A percentile compares a stretch with the other conserved stretches of the same genome.
Evolutionary conservation across 2,329 filamentous ascomycete species (phyloP).

Genomic region (Exserohilum rostratum): DNA sequence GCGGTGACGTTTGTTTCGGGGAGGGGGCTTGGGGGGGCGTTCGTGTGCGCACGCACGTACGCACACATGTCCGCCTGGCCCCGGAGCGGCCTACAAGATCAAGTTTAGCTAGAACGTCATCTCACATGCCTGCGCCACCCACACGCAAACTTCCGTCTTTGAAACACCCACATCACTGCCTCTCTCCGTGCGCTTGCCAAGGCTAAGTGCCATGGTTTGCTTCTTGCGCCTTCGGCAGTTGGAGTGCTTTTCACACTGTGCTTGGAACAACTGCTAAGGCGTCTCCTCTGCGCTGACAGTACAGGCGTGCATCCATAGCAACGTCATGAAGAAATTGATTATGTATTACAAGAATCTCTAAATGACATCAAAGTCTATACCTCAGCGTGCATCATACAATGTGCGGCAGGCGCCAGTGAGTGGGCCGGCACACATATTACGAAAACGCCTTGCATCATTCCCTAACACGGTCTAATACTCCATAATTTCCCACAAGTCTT

Average conservation of each 20-base stretch:
- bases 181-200: not conserved
- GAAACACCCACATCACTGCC: not conserved
- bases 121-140: not conserved
- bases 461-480: not conserved
- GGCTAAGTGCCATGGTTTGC: not conserved
- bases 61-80: not conserved
- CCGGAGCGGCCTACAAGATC: constrained; percentile 6
- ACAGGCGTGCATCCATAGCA: no score
- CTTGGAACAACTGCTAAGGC: no score
- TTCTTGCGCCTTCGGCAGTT: not conserved
- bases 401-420: not conserved
- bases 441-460: constrained; percentile 7
- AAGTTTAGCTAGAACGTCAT: constrained; percentile 20
- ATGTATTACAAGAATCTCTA: constrained; percentile 5
- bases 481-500: not conserved
- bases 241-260: no score
- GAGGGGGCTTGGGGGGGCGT: not conserved
- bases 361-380: not conserved
- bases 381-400: constrained; percentile 2
- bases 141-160: not conserved
- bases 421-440: not conserved
- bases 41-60: not conserved
- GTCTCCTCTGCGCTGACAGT: no score
- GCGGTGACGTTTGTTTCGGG: constrained; percentile 14
- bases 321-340: not conserved